Base-by-base conservation (phyloP, 2,329 filamentous ascomycete genomes). In the Epichloe sp. region DNA sequence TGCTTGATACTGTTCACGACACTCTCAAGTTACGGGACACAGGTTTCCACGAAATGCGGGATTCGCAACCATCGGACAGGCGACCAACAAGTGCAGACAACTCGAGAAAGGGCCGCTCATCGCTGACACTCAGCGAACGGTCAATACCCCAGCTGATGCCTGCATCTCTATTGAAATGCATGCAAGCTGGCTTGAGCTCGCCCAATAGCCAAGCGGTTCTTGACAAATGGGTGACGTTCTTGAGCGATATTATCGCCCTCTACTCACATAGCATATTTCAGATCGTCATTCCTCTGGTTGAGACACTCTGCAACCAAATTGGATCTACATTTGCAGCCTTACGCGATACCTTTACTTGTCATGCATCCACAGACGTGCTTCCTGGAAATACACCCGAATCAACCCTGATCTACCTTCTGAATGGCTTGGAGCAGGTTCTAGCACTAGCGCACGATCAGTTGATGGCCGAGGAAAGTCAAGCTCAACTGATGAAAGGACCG, bases 201-300 rank as follows among this genome's bases (percentile, higher is more conserved):
- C 64, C 77, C 3, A 82, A 75, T 49, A 90, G 87, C 57, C 82
- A 88, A 5, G 74, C 82, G 8, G 83, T 94, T 5, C 72, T 98
- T 37, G 90, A 97, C 59, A 90, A 87, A 63, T 98, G 94, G 94
- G 82, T 96, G 10, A 76, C 79, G 34, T 90, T 98, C 58, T 74
- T 98, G 7, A 79, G 82, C 4, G 86, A 91, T 62, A 87, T 88
- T 44, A 71, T 98, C 34, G 88, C 90, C 0, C 74, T 95, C 14
- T 95, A 95, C 65, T 78, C 85, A 0, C 83, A 86, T 43, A 81
- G 84, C 5, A 88, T 96, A 44, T 96, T 96, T 63, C 86, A 95
- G 62, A 85, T 93, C 48, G 71, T 98, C 36, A 83, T 98, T 49
- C 93, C 89, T 11, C 73, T 98, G 3, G 90, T 96, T 1, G 90